Base-by-base conservation (phyloP, 73 alveolate species). In the Paramecium biaurelia region DNA sequence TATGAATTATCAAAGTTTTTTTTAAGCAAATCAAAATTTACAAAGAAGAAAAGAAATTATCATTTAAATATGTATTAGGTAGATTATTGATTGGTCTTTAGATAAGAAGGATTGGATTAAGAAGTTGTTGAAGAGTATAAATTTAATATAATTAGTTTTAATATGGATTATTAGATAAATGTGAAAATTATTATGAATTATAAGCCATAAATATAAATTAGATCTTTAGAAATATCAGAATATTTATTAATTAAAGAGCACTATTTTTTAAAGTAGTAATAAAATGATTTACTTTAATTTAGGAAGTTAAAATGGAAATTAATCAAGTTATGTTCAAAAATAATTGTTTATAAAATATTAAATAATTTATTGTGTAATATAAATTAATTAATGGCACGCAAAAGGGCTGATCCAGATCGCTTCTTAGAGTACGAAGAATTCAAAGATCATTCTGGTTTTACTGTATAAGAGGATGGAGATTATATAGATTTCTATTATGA, bases 401-500 rank as follows among this genome's bases (percentile, higher is more conserved):
- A 34, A 47, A 79, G 74, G 45, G 74, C 45, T 43, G 43, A 79
- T 24, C 74, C 90, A 79, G 32, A 26, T 32, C 70, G 90, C 11
- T 79, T 79, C 56, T 18, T 14, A 24, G 90, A 79, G 28, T 79
- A 30, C 56, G 90, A 79, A 45, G 90, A 79, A 47, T 79, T 79
- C 21, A 79, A 79, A 42, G 74, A 79, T 45, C 74, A 63, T 23
- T 43, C 70, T 24, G 90, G 90, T 30, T 79, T 79, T 34, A 42
- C 90, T 11, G 43, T 79, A 9, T 79, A 79, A 14, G 90, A 79
- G 72, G 32, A 79, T 18, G 90, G 74, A 23, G 41, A 34, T 24
- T 38, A 79, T 45, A 79, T 43, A 20, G 70, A 79, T 43, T 79
- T 79, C 72, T 79, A 79, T 43, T 79, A 24, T 79, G 90, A 79